Evolutionary conservation across 2,329 filamentous ascomycete species (phyloP), one percentile per base, ranked within the genome.

Genomic region (Macrophomina phaseolina): DNA sequence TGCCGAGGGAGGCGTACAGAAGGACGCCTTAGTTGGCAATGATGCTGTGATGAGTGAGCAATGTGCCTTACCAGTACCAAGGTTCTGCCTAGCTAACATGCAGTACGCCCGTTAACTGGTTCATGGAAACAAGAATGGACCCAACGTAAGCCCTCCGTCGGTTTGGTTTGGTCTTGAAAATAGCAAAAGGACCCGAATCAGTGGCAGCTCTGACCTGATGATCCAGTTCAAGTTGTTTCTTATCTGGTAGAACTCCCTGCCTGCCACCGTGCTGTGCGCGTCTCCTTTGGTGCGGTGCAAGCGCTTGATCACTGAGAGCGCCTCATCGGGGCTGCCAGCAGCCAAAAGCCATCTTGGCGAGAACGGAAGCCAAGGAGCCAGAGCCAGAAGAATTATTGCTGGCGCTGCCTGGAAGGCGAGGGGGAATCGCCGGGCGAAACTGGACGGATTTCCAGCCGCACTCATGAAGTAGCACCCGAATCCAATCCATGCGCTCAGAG

Each of bases 361-460:
- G 64, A 76, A 80, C 1, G 78, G 79, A 9, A 84, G 74, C 70
- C 75, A 78, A 7, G 73, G 73, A 45, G 74, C 78, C 16, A 78
- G 78, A 14, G 73, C 71, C 0, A 83, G 74, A 4, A 83, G 74
- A 11, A 81, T 71, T 4, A 82, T 64, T 0, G 81, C 76, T 18
- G 79, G 79, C 3, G 78, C 71, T 38, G 73, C 76, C 69, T 83
- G 81, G 56, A 83, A 78, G 0, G 81, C 80, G 3, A 84, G 73
- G 1, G 81, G 80, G 64, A 82, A 81, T 12, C 81, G 74, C 83
- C 84, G 86, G 7, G 79, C 70, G 63, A 81, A 81, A 0, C 73
- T 72, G 1, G 76, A 75, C 9, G 72, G 68, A 0, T 75, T 71
- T 3, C 74, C 75, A 28, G 71, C 70, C 6, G 73, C 68, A 4